Percentiles rank a stretch among this genome's conserved stretches.
phyloP scores from a whole-genome alignment of 768 basidiomycete species.

The Tricholoma hemisulphureum region DNA sequence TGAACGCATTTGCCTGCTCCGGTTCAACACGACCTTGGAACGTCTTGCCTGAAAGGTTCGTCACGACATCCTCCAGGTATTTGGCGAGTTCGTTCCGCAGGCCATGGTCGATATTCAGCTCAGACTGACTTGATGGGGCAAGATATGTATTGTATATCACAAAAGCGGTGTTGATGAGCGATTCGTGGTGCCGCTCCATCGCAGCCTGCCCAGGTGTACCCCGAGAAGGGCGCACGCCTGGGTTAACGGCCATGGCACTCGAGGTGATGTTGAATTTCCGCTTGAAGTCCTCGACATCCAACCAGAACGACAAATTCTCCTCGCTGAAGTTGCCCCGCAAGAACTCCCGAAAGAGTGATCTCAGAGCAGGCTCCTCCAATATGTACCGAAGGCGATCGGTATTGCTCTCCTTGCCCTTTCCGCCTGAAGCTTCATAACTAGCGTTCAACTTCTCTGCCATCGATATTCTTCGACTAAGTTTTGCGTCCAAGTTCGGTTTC shows the following conservation, averaged over 20 bases:
- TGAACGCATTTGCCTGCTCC: slow-evolving; percentile 78
- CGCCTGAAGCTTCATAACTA: slow-evolving; percentile 51
- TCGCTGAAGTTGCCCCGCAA: slow-evolving; percentile 94
- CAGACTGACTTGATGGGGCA: slow-evolving; percentile 91
- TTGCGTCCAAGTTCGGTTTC: slow-evolving; percentile 47
- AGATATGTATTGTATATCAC: slow-evolving; percentile 93
- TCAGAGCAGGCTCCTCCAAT: slow-evolving; percentile 86
- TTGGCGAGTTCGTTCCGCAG: slow-evolving; percentile 91
- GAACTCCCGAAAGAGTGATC: slow-evolving; percentile 92
- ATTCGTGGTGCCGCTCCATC: slow-evolving; percentile 97
- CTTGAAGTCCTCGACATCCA: slow-evolving; percentile 97
- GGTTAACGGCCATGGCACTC: slow-evolving; percentile 68
- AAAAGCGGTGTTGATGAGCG: slow-evolving; percentile 91
- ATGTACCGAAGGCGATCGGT: slow-evolving; percentile 89
- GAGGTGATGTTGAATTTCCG: slow-evolving; percentile 94
- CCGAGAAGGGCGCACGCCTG: slow-evolving; percentile 37
- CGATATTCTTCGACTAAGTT: slow-evolving; percentile 77
- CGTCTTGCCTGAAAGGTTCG: slow-evolving; percentile 67
- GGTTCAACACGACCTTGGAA: slow-evolving; percentile 82
- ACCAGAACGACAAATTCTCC: slow-evolving; percentile 96
- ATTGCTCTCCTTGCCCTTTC: slow-evolving; percentile 82
- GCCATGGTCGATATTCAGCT: slow-evolving; percentile 98
- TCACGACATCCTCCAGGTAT: slow-evolving; percentile 89
- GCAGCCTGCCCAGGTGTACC: slow-evolving; percentile 75
- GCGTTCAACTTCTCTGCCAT: slow-evolving; percentile 71